Evolutionary conservation across 345 rosid species (phyloP).

Genomic region (Laguncularia racemosa): DNA sequence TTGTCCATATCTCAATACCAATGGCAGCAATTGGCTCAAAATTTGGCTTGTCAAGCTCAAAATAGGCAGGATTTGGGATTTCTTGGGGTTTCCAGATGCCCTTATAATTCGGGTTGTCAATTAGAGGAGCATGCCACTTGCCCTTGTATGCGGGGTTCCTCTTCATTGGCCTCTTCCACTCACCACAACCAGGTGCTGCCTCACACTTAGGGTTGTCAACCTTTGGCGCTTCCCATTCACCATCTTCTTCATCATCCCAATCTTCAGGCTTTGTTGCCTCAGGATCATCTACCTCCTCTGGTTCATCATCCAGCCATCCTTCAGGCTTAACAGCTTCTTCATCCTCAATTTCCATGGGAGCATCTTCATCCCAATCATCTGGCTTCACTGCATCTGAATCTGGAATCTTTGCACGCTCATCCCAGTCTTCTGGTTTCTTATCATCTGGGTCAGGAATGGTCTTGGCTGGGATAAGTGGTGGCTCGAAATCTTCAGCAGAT

Average conservation of each 20-base stretch:
- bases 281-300: constrained; percentile 55
- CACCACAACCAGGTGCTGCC: constrained; percentile 47
- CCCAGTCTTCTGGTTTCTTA: constrained; percentile 57
- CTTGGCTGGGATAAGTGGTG: constrained; percentile 42
- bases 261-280: constrained; percentile 51
- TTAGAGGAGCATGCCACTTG: constrained; percentile 46
- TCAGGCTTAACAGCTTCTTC: constrained; percentile 48
- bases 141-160: constrained; percentile 50
- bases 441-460: constrained; percentile 48
- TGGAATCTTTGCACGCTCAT: constrained; percentile 38
- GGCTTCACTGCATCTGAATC: constrained; percentile 42
- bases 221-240: constrained; percentile 56
- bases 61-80: constrained; percentile 44
- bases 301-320: constrained; percentile 56
- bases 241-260: constrained; percentile 68
- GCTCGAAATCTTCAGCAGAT: constrained; percentile 42
- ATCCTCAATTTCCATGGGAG: constrained; percentile 41
- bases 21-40: constrained; percentile 53
- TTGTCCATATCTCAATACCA: constrained; percentile 66
- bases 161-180: constrained; percentile 51
- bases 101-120: constrained; percentile 49
- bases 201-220: constrained; percentile 40
- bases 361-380: constrained; percentile 60
- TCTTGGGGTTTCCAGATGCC: constrained; percentile 51
- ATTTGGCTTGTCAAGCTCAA: constrained; percentile 35